Base-by-base conservation (phyloP, 1,139 yeast genomes). In the Hemisphaericaspora subhashii region DNA sequence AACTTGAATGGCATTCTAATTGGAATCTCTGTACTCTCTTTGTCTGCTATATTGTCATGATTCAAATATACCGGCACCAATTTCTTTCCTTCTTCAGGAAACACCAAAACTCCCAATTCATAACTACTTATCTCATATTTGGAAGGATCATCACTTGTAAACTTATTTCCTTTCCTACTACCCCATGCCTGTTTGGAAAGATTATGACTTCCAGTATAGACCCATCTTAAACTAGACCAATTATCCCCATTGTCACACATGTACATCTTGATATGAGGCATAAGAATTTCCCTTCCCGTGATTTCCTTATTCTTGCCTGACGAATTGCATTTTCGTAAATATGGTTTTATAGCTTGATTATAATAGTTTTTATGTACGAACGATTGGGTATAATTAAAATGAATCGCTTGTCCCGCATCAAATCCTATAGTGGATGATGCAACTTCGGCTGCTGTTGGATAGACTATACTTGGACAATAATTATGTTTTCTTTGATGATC, bases 151-250 rank as follows among this genome's bases (percentile, higher is more conserved):
- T 43, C 42, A 4, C 43, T 43, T 20, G 50, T 34, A 27, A 44
- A 44, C 13, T 47, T 47, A 35, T 51, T 44, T 27, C 54, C 52
- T 33, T 45, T 39, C 1, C 67, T 69, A n/a, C 61, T 62, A 0
- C 90, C 90, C 89, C 89, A 83, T 0, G 89, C 89, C 44, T 78
- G 82, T 39, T 74, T 72, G 20, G 86, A 79, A 25, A 82, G 52
- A 52, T 83, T 83, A 31, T 83, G 82, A 42, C 86, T 80, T 1
- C 86, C 81, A 56, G 81, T 65, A n/a, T 81, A 50, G 12, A 79
- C 73, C 88, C 89, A 83, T 39, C 74, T 72, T 3, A 81, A 50
- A 1, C 77, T 58, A 18, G 60, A 47, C 62, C 79, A 81, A 36
- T 70, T 52, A 48, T 77, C 79, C 50, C 68, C 57, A 70, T 76